Evolutionary conservation across 2,329 filamentous ascomycete genomes (phyloP).

Genomic region (Dactylellina drechsleri): DNA sequence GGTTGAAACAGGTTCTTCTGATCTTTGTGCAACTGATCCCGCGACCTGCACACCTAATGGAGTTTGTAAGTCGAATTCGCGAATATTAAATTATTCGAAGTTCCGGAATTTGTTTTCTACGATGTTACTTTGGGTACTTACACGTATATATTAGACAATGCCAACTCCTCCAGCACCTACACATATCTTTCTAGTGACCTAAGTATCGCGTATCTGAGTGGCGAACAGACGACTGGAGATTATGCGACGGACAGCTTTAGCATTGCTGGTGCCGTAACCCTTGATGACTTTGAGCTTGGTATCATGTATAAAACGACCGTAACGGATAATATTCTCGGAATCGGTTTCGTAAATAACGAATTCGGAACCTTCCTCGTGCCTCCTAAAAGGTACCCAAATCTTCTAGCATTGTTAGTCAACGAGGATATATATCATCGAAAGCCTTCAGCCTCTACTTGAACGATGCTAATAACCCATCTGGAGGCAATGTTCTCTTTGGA

Average conservation of each 20-base stretch:
- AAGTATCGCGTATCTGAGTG: slow-evolving; percentile 88
- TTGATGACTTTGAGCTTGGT: slow-evolving; percentile 75
- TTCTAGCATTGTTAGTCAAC: slow-evolving; percentile 73
- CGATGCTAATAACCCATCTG: slow-evolving; percentile 71
- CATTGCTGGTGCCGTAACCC: slow-evolving; percentile 66
- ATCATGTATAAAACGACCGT: slow-evolving; percentile 72
- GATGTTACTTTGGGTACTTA: background rate
- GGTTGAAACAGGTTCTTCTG: slow-evolving; percentile 74
- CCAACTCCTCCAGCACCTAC: slow-evolving; percentile 80
- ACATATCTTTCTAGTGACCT: slow-evolving; percentile 77
- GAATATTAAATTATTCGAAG: background rate
- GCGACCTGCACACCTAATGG: slow-evolving; percentile 70
- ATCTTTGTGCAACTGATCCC: slow-evolving; percentile 67
- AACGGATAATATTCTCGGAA: slow-evolving; percentile 74
- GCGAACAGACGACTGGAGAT: slow-evolving; percentile 78
- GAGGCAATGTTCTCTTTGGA: slow-evolving; percentile 77
- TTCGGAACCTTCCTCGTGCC: slow-evolving; percentile 67
- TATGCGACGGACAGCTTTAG: slow-evolving; percentile 79
- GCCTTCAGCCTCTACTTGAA: slow-evolving; percentile 81
- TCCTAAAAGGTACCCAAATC: slow-evolving; percentile 71
- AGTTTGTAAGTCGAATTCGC: slow-evolving; percentile 63
- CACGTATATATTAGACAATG: slow-evolving; percentile 62
- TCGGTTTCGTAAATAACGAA: slow-evolving; percentile 84
- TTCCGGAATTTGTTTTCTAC: background rate
- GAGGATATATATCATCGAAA: slow-evolving; percentile 72